Base-by-base conservation (phyloP, 148 eudicot species). In the Salicornia ramosissima region DNA sequence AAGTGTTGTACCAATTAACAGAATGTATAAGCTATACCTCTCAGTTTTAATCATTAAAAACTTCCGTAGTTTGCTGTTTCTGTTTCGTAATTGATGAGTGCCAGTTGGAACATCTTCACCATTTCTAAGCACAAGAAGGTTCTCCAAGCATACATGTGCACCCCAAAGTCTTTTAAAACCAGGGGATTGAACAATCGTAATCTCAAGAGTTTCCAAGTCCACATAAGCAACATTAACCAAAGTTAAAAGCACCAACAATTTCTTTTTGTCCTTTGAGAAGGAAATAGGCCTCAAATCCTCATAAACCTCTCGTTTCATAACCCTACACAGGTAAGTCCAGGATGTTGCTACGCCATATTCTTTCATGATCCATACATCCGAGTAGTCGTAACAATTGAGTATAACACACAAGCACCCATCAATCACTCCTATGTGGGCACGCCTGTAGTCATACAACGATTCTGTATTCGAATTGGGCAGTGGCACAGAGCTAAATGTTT, bases 351-450 rank as follows among this genome's bases (percentile, higher is more conserved):
- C 63, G 0, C 69, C 69, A 52, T 72, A 72, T 36, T 72, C 75
- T 28, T 72, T 64, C 75, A 72, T 51, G 13, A 64, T 14, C 75
- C 69, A 72, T 40, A 64, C 66, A 39, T 64, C 69, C 11, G 6
- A 34, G 22, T 40, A 5, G 18, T 15, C 13, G 19, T 14, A 19
- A 53, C 26, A 64, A 18, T 31, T 64, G 24, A 72, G 53, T 14
- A 64, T 18, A 28, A 39, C 8, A 53, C 69, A 52, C 62, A 72
- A 72, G 52, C 75, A 64, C 62, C 3, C 63, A 72, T 72, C 75
- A 42, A 64, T 16, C 47, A 64, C 75, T n/a, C 62, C 69, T 4
- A 64, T 49, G n/a, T 64, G 46, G 19, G 65, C 30, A 1, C 25
- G 16, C 28, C 1, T 2, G 11, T 36, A n/a, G 40, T 36, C 4